A percentile compares a stretch with the other conserved stretches of the same genome.
phyloP scores from a whole-genome alignment of 441 rosid species.

The Brassica hybrid region DNA sequence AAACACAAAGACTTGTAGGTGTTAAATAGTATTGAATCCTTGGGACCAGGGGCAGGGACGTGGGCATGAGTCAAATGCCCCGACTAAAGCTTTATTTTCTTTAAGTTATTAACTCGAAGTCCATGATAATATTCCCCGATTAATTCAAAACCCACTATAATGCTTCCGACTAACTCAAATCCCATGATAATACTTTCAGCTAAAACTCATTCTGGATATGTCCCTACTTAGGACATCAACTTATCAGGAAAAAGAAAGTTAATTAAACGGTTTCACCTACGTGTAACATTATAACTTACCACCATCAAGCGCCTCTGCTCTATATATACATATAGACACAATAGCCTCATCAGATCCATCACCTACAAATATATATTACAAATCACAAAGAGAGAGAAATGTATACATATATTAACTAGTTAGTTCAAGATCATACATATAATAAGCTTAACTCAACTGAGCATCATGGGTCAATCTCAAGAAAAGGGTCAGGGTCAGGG shows the following conservation, averaged over 20 bases:
- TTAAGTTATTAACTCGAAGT: neutral
- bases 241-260: neutral
- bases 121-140: neutral
- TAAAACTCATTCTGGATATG: neutral
- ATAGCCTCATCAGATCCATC: neutral
- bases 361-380: neutral
- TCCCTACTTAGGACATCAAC: neutral
- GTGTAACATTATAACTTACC: neutral
- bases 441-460: neutral
- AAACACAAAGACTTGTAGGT: neutral
- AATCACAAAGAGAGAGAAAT: neutral
- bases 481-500: constrained; percentile 34
- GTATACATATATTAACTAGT: neutral
- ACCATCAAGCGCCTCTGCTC: neutral
- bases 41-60: neutral
- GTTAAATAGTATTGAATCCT: neutral
- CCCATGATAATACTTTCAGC: neutral
- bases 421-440: neutral
- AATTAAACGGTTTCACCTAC: neutral
- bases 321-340: neutral
- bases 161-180: neutral
- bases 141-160: neutral
- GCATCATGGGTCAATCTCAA: constrained; percentile 33
- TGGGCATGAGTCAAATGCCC: too few species aligned
- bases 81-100: too few species aligned